A percentile compares a stretch with the other conserved stretches of the same genome.
Evolutionary conservation across 805 yeast genomes (phyloP).

Genomic region (Wickerhamiella cacticola): DNA sequence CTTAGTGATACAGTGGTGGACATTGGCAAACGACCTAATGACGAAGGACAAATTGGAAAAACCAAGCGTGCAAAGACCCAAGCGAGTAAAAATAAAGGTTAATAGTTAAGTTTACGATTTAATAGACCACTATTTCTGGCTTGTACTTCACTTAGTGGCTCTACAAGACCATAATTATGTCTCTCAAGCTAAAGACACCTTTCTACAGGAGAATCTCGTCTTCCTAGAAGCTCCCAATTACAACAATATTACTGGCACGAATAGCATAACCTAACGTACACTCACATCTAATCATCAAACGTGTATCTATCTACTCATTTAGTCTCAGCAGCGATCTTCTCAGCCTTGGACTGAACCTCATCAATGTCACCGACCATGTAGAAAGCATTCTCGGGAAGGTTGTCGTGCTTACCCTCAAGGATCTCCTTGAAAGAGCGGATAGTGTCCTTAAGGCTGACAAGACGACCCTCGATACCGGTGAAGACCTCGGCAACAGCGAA

Average conservation of each 20-base stretch:
- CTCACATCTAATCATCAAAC: conserved; percentile 10
- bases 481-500: conserved; percentile 99
- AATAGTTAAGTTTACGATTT: neutral
- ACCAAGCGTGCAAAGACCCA: neutral
- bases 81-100: neutral
- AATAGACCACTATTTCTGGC: too few species aligned
- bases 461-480: conserved; percentile 98
- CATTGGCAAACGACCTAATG: conserved; percentile 1
- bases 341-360: conserved; percentile 97
- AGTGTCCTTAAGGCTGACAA: conserved; percentile 94
- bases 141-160: too few species aligned
- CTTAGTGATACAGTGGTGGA: conserved; percentile 34
- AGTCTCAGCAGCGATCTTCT: conserved; percentile 85
- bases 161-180: too few species aligned
- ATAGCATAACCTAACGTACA: conserved; percentile 1
- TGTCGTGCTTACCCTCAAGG: conserved; percentile 96
- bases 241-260: neutral
- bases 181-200: too few species aligned
- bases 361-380: conserved; percentile 99
- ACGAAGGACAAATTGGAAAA: neutral
- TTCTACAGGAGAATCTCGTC: too few species aligned
- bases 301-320: conserved; percentile 14
- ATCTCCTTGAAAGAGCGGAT: conserved; percentile 91
- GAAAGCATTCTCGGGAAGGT: conserved; percentile 98
- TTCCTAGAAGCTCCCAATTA: too few species aligned